Evolutionary conservation across 306 rosid species (phyloP), one percentile per base, ranked within the genome.

Genomic region (Vachellia collinsii): DNA sequence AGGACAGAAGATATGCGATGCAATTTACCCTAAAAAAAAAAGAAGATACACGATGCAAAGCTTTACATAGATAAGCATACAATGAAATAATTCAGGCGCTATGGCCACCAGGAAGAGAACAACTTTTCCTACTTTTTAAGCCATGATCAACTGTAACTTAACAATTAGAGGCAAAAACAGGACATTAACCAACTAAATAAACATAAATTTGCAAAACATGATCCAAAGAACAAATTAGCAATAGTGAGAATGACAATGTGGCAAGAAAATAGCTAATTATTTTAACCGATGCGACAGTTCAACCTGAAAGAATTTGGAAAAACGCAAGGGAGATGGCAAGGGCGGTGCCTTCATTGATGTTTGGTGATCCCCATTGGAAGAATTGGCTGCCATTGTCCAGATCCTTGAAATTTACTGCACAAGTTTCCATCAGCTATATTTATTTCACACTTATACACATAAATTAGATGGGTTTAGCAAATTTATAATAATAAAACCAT

Each of bases 251-350:
- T 51, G 72, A 23, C 64, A 81, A 73, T 56, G 75, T 36, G 61
- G 9, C 68, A 67, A 42, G 11, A 74, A 75, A 67, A 79, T 50
- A 16, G 13, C 11, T 2, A 43, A 43, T 13, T 17, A 16, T 53
- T 46, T 13, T 7, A 37, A 38, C 63, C 54, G 39, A 82, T 17
- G 4, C 23, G 5, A 59, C 5, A 62, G 65, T 56, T 62, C 39
- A 94, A 70, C 98, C 97, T 92, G 97, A 74, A 76, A 91, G 90
- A 91, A 94, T 74, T 94, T 94, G 80, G 98, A 90, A 76, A 86
- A 89, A 59, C 98, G 94, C 89, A 92, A 47, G 39, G 97, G 97
- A 75, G 98, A 94, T 59, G 98, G 98, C 84, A 67, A 20, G 23
- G 97, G 97, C 58, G 98, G 97, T 74, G 83, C 82, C 85, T 92